Evolutionary conservation across 805 yeast genomes (phyloP), one percentile per base, ranked within the genome.

Genomic region (Yamadazyma nakazawae): DNA sequence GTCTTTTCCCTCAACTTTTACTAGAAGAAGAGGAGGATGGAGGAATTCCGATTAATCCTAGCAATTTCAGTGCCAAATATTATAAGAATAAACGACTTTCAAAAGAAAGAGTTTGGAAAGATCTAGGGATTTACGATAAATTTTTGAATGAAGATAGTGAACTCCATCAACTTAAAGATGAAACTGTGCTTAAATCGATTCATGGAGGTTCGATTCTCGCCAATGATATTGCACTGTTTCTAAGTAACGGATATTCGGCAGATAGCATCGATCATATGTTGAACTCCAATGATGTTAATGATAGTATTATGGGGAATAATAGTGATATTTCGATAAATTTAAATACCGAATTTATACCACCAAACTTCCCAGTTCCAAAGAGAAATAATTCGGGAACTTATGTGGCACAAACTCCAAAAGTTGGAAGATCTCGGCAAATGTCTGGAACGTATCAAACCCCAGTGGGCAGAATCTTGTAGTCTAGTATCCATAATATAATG

Each of bases 1-100:
- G 46, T 30, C 48, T 70, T 13, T 70, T 69, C 53, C 75, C 76
- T 6, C 67, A 61, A 39, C 55, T 62, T 25, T 55, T 68, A 10
- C 54, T 67, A 1, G 75, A 71, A 14, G 75, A 70, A 28, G 73
- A 68, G 32, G 72, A 66, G 32, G 75, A 69, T 43, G 72, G 67
- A n/a, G 61, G 64, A 8, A 56, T 72, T 8, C 68, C 72, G 6
- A 59, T 67, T 43, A 62, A 58, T 42, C 62, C 70, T 25, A 55
- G 71, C 3, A 61, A 59, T 14, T 66, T 68, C 42, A 74, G 74
- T n/a, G 67, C 72, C 35, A 72, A 70, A 37, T 58, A 62, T 17
- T 59, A 64, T 50, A 71, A 71, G 46, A 64, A 67, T 50, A 53
- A 67, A 32, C 59, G 54, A 26, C 43, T 59, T 21, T 47, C 61